Evolutionary conservation across 371 early-diverging fungal genomes (phyloP).

Genomic region (Phascolomyces articulosus): DNA sequence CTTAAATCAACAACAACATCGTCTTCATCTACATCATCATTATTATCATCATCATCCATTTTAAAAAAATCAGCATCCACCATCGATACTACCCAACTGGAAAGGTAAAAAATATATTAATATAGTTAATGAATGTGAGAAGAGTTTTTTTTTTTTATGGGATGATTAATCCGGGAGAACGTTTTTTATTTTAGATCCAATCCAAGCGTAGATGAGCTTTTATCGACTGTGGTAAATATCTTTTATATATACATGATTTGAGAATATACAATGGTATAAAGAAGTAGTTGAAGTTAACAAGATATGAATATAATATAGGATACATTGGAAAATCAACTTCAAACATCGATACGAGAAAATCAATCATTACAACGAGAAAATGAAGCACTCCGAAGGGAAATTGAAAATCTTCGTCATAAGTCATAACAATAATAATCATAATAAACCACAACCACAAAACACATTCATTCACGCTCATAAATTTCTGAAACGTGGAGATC

Average conservation of each 20-base stretch:
- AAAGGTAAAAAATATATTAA: conserved; percentile 2
- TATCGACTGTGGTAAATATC: conserved; percentile 4
- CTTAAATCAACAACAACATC: neutral
- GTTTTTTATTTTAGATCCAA: conserved; percentile 2
- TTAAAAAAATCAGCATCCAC: neutral
- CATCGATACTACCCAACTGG: neutral
- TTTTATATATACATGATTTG: neutral
- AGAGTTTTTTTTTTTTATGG: neutral
- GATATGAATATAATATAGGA: conserved; percentile 17
- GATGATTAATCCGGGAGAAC: neutral
- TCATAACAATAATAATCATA: neutral
- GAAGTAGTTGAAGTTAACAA: too few species aligned
- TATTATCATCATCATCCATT: neutral
- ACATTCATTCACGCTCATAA: too few species aligned
- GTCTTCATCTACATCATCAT: neutral
- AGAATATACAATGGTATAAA: neutral
- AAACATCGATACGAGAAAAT: conserved; percentile 51
- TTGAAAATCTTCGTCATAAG: conserved; percentile 35
- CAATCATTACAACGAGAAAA: conserved; percentile 56
- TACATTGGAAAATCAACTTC: conserved; percentile 47
- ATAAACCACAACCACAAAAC: neutral
- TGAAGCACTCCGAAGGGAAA: conserved; percentile 50
- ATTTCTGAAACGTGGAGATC: conserved; percentile 4
- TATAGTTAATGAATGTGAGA: neutral
- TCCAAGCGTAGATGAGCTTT: neutral